Base-by-base conservation (phyloP, 2,329 filamentous ascomycete species). In the Stachybotrys chartarum region DNA sequence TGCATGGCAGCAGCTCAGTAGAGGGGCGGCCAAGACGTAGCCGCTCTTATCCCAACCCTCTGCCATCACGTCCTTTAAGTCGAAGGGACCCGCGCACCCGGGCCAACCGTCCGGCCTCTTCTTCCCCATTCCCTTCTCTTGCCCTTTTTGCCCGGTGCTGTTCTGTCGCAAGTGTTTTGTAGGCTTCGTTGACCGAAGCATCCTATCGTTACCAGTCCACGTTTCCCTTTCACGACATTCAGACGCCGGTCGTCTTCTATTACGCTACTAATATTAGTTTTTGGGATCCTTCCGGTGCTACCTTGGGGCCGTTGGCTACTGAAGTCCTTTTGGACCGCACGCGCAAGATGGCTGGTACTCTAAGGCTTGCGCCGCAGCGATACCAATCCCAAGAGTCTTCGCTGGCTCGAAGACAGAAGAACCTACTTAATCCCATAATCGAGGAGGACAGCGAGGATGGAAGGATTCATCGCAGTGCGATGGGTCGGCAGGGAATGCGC, bases 361-460 rank as follows among this genome's bases (percentile, higher is more conserved):
- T 66, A 52, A 59, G 55, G 17, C 46, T 56, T 55, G 56, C 55
- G 35, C 55, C 57, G 59, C 61, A 60, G 56, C 62, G 62, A 60
- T 79, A 77, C 64, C 72, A 70, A 65, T 70, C 77, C 66, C 72
- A 71, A 60, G 77, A 78, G 59, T 73, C 78, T 72, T 76, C 77
- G 81, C 81, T 74, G 78, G 81, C 68, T 69, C 80, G 80, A 75
- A 78, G 78, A 71, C 72, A 70, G 59, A 74, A 70, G 65, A 73
- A 70, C 70, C 70, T 66, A 59, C 81, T 85, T 83, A 84, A 84
- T 83, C 81, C 82, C 59, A 84, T 85, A 82, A 81, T 84, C 64
- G 82, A 85, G 66, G 81, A 82, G 66, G 74, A 78, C 59, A 68
- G 70, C 57, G 76, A 78, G 54, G 71, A 74, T 60, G 64, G 65